Base-by-base conservation (phyloP, 768 basidiomycete genomes). In the Hortiboletus campestris region DNA sequence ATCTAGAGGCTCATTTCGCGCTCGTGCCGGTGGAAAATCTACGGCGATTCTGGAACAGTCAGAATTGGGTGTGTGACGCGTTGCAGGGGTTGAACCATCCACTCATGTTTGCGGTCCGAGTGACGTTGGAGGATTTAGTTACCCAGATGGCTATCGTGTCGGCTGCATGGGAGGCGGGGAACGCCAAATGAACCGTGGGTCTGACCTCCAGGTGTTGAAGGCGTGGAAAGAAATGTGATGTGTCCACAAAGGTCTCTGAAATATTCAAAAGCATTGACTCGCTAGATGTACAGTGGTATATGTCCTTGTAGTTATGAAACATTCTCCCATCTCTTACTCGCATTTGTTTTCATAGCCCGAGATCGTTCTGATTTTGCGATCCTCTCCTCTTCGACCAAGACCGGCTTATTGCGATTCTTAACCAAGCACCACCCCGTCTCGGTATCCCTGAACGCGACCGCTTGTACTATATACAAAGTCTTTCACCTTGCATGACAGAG, bases 111-210 rank as follows among this genome's bases (percentile, higher is more conserved):
- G 46, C 46, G 16, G 2, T 56, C 7, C 34, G 25, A 9, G 29
- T 49, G 22, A n/a, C 41, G 46, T 19, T 51, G 22, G 38, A 46
- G 4, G 16, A 25, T 1, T 8, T 46, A 35, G 17, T 19, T 17
- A 34, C 19, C 6, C 60, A 61, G 38, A 61, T 61, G 60, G 34
- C 46, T 10, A 8, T 59, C 38, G 57, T 60, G 17, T 35, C 28
- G 16, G 19, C n/a, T 0, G 57, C 46, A 32, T 59, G 57, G 58
- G 46, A 53, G 12, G 12, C 1, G 22, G 42, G 25, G 22, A 14
- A 46, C 11, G 17, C 5, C 44, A 32, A 32, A 5, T 41, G 8
- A 46, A 25, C 32, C 0, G 4, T 35, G 28, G 45, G 17, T 16
- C 25, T 22, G 4, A n/a, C 7, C n/a, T 4, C 12, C 14, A 32